A percentile compares a stretch with the other conserved stretches of the same genome.
Conservation (phyloP, 495 filamentous ascomycete species). For the Aspergillus incahuasiensis region DNA sequence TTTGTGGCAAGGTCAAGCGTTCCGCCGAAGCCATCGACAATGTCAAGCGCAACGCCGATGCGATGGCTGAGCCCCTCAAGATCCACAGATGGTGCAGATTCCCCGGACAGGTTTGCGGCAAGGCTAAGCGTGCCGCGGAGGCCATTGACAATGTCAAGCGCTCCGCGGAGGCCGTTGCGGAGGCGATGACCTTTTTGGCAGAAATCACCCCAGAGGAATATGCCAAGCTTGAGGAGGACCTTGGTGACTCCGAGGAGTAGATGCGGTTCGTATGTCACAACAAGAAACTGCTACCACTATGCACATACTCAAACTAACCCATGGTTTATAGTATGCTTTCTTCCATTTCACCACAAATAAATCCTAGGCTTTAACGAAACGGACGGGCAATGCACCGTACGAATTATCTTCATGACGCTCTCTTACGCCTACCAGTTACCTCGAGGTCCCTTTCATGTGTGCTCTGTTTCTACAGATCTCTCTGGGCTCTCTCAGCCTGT, state of each 20-base stretch:
- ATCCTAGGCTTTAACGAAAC: not conserved
- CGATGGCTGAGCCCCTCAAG: constrained; percentile 29
- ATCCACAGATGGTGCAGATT: constrained; percentile 36
- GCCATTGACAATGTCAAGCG: constrained; percentile 36
- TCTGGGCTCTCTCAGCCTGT: not conserved
- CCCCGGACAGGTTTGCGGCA: constrained; percentile 40
- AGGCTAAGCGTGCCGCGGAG: constrained; percentile 44
- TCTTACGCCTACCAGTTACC: not conserved
- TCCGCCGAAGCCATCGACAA: constrained; percentile 18
- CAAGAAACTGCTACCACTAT: not conserved
- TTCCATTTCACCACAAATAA: not conserved
- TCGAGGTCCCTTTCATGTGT: not conserved
- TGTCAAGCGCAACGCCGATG: constrained; percentile 47
- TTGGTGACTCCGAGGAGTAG: not conserved
- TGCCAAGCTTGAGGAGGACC: not conserved
- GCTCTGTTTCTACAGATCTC: not conserved
- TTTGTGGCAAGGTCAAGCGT: too few species aligned
- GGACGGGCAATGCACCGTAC: not conserved
- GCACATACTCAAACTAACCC: not conserved
- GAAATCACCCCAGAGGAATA: constrained; percentile 18
- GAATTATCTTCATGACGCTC: not conserved
- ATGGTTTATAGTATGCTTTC: not conserved
- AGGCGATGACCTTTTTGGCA: constrained; percentile 38
- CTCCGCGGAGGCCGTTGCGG: constrained; percentile 35
- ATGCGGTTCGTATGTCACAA: not conserved